These are phyloP conservation scores for Pseudogymnoascus sp. DNA, from an alignment of 2,329 filamentous ascomycete genomes.

Conservation along the genomic window DNA sequence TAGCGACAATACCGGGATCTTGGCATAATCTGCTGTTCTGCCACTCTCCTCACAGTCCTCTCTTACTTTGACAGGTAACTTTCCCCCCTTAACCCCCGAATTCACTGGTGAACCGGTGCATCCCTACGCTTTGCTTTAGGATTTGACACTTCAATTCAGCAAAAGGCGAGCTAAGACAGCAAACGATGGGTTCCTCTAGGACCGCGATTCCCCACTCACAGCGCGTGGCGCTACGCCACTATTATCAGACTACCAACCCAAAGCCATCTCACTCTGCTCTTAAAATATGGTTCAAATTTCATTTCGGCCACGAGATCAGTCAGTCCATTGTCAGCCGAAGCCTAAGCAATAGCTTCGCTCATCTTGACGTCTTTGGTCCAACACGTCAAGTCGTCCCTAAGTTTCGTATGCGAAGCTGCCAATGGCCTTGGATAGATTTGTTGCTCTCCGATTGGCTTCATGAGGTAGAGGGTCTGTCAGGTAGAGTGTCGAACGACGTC, in stretches of 20 bases:
- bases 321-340: conserved; percentile 16
- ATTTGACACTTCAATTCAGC: conserved; percentile 11
- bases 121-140: background rate
- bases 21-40: background rate
- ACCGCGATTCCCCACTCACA: conserved; percentile 13
- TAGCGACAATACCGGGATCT: background rate
- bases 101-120: background rate
- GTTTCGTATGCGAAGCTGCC: conserved; percentile 13
- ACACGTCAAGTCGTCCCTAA: conserved; percentile 6
- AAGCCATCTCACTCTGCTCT: conserved; percentile 15
- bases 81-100: background rate
- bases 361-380: conserved; percentile 12
- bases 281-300: conserved; percentile 14
- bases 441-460: conserved; percentile 14
- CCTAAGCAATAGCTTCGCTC: conserved; percentile 15
- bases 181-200: conserved; percentile 12
- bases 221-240: conserved; percentile 13
- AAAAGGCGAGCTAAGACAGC: conserved; percentile 12
- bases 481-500: conserved; percentile 13
- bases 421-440: conserved; percentile 15
- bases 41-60: background rate
- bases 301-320: conserved; percentile 15
- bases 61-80: background rate
- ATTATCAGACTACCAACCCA: conserved; percentile 14
- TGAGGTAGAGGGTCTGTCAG: conserved; percentile 5